Conservation (phyloP, 176 grass and related monocot genomes). For the Oryza glumipatula region DNA sequence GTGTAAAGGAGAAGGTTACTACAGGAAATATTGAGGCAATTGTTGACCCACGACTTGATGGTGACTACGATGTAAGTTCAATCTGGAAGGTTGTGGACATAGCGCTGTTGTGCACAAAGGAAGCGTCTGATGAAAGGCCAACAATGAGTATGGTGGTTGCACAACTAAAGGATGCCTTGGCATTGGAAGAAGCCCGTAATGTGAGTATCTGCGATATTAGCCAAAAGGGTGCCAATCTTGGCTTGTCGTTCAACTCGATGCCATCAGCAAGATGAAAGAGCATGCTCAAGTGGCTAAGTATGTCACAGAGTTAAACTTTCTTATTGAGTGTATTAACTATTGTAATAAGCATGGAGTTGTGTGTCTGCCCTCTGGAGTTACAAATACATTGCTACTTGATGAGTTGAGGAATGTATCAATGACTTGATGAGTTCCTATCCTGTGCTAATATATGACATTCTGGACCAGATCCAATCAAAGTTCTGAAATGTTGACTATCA, state of each 20-base stretch:
- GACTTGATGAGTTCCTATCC: no score
- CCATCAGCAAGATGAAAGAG: background rate
- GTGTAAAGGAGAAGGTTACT: constrained; percentile 25
- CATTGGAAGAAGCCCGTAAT: constrained; percentile 4
- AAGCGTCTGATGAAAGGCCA: constrained; percentile 16
- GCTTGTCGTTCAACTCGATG: background rate
- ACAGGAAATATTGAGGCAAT: constrained; percentile 8
- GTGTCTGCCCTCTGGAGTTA: no score
- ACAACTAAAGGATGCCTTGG: constrained; percentile 21
- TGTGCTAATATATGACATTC: no score
- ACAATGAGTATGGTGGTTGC: constrained; percentile 15
- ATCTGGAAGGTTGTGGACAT: constrained; percentile 41
- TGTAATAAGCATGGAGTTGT: no score
- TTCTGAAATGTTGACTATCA: no score
- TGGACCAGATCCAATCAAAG: no score
- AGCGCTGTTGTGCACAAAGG: constrained; percentile 24
- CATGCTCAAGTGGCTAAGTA: no score
- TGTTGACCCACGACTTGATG: background rate
- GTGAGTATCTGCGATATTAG: background rate
- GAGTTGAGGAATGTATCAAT: no score
- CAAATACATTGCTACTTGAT: no score
- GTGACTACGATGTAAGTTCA: constrained; percentile 12
- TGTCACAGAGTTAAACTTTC: no score
- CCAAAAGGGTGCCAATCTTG: background rate
- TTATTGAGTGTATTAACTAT: no score